phyloP scores from a whole-genome alignment of 257 asterid species.

The Solanum tarijense region DNA sequence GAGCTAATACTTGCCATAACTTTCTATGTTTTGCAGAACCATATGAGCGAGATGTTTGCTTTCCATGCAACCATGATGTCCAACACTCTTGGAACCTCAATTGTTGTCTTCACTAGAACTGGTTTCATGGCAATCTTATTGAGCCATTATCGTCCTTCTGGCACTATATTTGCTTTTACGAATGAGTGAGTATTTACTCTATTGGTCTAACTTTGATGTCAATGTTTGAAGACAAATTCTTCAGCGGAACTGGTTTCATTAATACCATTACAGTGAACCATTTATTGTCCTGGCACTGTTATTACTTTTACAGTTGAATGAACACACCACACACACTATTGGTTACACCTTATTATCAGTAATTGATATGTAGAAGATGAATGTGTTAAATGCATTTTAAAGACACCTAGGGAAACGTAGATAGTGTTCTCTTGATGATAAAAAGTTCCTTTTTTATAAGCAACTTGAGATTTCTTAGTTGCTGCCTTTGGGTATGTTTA shows the following conservation, averaged over 20 bases:
- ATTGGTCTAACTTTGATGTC: background rate
- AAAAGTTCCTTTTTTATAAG: background rate
- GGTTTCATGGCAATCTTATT: constrained; percentile 94
- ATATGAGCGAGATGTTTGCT: constrained; percentile 98
- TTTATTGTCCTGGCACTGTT: background rate
- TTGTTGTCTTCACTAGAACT: constrained; percentile 83
- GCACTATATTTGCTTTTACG: constrained; percentile 94
- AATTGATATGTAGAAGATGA: background rate
- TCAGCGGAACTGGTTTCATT: background rate
- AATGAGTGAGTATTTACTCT: constrained; percentile 59
- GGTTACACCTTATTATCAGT: background rate
- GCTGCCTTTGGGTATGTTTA: background rate
- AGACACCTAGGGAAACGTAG: background rate
- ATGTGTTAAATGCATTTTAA: background rate
- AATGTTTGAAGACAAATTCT: background rate
- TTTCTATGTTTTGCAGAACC: constrained; percentile 54
- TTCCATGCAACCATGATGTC: constrained; percentile 98
- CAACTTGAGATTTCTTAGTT: background rate
- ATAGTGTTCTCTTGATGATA: background rate
- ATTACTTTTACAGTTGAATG: background rate
- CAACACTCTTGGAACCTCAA: constrained; percentile 87
- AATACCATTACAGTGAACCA: background rate
- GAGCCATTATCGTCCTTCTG: constrained; percentile 94
- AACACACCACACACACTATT: background rate
- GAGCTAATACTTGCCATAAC: background rate